Base-by-base conservation (phyloP, 164 flowering plant genomes). In the Amborella trichopoda region DNA sequence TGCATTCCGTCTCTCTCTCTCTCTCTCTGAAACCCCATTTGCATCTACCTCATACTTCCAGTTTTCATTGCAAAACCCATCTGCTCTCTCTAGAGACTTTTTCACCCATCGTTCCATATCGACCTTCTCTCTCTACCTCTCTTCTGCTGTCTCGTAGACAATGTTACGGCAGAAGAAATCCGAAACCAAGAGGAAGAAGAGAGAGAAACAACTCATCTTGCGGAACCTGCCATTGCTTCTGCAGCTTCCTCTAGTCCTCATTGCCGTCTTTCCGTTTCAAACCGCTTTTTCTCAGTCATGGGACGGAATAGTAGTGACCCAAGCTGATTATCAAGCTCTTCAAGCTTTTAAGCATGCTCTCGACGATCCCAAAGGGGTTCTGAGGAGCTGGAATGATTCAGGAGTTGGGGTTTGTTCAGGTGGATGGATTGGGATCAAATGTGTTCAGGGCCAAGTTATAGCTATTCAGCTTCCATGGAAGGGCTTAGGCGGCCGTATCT, bases 391-490 rank as follows among this genome's bases (percentile, higher is more conserved):
- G 97, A 81, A 80, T 40, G 72, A 64, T 47, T 64, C 58, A 10
- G 70, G 77, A 4, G 23, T 18, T 13, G 77, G 73, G 27, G 89
- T 81, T 28, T 93, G 99, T 50, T 77, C 96, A 0, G 94, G 94
- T 20, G 52, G 62, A 2, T 93, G 99, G 99, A 52, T 44, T 1
- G 99, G 99, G 25, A 82, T 88, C 70, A 88, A 80, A 58, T 93
- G 99, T 52, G 70, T 53, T 1, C 49, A 68, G 10, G 95, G 99
- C 3, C 76, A 69, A 37, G 95, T 93, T 17, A 73, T 83, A 10
- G 74, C 71, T 1, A 70, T 93, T 23, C 91, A 93, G 74, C 91
- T 93, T 27, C 99, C 99, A 2, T 88, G 80, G 77, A 80, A 64
- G 46, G 81, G 83, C 20, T 59, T 88, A 14, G 77, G 86, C 0